These are phyloP conservation scores for Coprinopsis strossmayeri DNA, from an alignment of 768 basidiomycete species.

Conservation along the genomic window DNA sequence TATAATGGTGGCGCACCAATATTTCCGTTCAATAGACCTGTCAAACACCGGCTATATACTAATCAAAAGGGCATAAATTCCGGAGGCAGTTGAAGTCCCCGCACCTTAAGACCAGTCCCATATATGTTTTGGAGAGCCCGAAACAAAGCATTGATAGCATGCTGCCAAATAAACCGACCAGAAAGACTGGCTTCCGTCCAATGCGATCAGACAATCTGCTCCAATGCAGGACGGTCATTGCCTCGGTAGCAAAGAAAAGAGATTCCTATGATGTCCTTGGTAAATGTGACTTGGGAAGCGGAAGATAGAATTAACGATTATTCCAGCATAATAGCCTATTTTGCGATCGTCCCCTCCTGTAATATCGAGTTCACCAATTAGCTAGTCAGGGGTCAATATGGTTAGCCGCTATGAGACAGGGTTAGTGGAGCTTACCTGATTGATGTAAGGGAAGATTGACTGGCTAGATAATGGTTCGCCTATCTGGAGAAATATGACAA, in stretches of 20 bases:
- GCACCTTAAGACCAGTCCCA: slow-evolving; percentile 32
- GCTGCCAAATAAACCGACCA: slow-evolving; percentile 39
- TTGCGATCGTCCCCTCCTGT: slow-evolving; percentile 43
- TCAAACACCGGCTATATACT: slow-evolving; percentile 34
- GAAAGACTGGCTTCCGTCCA: slow-evolving; percentile 43
- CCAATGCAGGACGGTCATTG: slow-evolving; percentile 44
- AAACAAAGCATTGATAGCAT: slow-evolving; percentile 41
- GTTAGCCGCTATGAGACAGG: neutral
- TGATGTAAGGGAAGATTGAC: slow-evolving; percentile 49
- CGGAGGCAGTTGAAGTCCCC: neutral
- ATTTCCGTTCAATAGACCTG: slow-evolving; percentile 54
- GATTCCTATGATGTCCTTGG: slow-evolving; percentile 36
- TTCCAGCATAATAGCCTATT: slow-evolving; percentile 51
- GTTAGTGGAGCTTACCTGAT: slow-evolving; percentile 28
- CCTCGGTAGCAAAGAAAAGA: slow-evolving; percentile 44
- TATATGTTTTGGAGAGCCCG: slow-evolving; percentile 43
- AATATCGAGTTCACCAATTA: slow-evolving; percentile 40
- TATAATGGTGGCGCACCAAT: slow-evolving; percentile 27
- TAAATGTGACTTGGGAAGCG: too few relatives aligned
- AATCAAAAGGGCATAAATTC: neutral
- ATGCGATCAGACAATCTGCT: slow-evolving; percentile 42
- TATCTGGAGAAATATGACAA: slow-evolving; percentile 35
- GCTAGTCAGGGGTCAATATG: slow-evolving; percentile 19
- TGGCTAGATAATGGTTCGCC: slow-evolving; percentile 41
- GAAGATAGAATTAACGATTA: slow-evolving; percentile 28